These are phyloP conservation scores for Cladosporium sp. DNA, from an alignment of 2,329 filamentous ascomycete genomes.

Conservation along the genomic window DNA sequence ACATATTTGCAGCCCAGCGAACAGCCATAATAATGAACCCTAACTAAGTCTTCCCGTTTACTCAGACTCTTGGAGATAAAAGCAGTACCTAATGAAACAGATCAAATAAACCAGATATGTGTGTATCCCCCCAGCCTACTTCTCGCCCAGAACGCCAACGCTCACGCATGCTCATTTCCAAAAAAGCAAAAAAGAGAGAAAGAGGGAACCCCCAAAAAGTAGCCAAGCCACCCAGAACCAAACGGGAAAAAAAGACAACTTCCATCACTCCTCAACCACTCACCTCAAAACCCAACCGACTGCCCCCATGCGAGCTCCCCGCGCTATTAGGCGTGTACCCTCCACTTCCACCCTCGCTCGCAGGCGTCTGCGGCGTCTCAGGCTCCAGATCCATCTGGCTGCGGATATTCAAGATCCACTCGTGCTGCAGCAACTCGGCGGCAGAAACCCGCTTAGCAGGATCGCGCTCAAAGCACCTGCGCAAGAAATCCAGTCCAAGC, in stretches of 20 bases:
- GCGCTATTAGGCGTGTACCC: constrained; percentile 3
- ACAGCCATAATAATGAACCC: too few species aligned
- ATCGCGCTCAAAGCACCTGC: constrained; percentile 80
- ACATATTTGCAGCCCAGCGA: too few species aligned
- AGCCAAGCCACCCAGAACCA: not conserved
- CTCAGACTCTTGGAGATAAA: too few species aligned
- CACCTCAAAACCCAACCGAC: not conserved
- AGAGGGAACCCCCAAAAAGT: not conserved
- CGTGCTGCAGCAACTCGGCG: constrained; percentile 85
- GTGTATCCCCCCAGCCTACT: too few species aligned
- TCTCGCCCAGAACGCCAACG: not conserved
- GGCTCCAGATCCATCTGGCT: constrained; percentile 46
- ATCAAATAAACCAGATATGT: too few species aligned
- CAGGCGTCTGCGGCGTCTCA: constrained; percentile 41
- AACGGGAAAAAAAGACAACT: too few species aligned
- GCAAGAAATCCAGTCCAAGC: constrained; percentile 81
- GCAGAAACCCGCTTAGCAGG: constrained; percentile 74
- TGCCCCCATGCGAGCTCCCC: not conserved
- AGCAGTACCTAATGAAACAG: too few species aligned
- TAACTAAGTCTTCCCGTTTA: too few species aligned
- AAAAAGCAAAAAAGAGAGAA: not conserved
- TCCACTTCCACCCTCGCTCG: constrained; percentile 19
- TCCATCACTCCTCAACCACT: not conserved
- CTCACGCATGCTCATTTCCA: not conserved
- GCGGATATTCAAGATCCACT: constrained; percentile 65